These are phyloP conservation scores for Lophiotrema nucula DNA, from an alignment of 495 filamentous ascomycete species.

Conservation along the genomic window DNA sequence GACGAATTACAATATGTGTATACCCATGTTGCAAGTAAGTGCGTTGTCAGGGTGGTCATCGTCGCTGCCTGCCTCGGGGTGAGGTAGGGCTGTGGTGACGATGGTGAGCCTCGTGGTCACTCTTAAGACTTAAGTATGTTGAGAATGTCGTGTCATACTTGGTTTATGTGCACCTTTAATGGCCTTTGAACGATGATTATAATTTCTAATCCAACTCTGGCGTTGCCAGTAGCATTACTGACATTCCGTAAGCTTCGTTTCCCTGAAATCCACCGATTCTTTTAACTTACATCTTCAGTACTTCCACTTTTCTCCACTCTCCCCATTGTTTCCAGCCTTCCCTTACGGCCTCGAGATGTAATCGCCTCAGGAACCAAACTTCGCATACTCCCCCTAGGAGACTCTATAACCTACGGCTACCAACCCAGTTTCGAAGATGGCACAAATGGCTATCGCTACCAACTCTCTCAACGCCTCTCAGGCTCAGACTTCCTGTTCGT, in stretches of 20 bases:
- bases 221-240: background rate
- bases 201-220: no score
- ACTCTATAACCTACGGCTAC: constrained; percentile 22
- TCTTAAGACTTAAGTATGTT: no score
- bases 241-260: background rate
- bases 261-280: background rate
- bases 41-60: no score
- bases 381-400: constrained; percentile 26
- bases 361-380: constrained; percentile 2
- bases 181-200: no score
- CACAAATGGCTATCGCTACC: constrained; percentile 22
- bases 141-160: no score
- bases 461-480: constrained; percentile 2
- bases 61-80: no score
- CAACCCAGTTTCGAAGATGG: background rate
- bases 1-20: no score
- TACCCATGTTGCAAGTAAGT: no score
- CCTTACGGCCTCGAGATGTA: background rate
- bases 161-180: no score
- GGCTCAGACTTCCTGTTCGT: constrained; percentile 10
- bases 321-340: background rate
- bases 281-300: background rate
- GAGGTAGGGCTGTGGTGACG: no score
- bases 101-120: no score
- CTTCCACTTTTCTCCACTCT: background rate